Conservation (phyloP, 805 yeast species). For the Brettanomyces naardenensis region DNA sequence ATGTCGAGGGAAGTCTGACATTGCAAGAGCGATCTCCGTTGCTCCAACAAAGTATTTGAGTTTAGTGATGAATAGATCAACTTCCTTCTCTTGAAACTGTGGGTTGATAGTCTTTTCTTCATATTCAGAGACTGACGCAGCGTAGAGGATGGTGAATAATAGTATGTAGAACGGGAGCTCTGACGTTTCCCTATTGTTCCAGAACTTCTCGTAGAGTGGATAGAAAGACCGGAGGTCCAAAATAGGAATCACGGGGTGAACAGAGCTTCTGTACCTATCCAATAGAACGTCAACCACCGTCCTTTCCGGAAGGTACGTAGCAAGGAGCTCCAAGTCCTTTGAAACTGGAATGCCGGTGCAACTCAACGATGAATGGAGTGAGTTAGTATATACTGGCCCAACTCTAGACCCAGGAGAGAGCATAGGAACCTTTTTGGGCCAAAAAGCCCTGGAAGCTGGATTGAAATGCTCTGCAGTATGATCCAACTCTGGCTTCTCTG, state of each 20-base stretch:
- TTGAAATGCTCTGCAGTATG: no score
- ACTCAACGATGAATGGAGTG: constrained; percentile 17
- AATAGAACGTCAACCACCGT: constrained; percentile 39
- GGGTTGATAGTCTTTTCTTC: constrained; percentile 44
- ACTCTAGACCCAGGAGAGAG: constrained; percentile 7
- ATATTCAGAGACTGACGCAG: constrained; percentile 51
- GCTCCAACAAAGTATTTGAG: constrained; percentile 43
- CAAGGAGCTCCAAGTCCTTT: constrained; percentile 24
- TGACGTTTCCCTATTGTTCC: constrained; percentile 29
- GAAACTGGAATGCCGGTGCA: constrained; percentile 5
- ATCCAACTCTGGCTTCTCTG: no score
- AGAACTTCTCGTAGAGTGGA: constrained; percentile 39
- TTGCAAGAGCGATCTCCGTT: constrained; percentile 38
- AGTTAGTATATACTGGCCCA: constrained; percentile 19
- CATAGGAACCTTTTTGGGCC: constrained; percentile 9
- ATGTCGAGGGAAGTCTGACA: constrained; percentile 45
- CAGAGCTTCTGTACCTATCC: constrained; percentile 41
- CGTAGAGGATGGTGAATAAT: constrained; percentile 47
- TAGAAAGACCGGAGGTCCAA: constrained; percentile 38
- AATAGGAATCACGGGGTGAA: constrained; percentile 49
- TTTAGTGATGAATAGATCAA: constrained; percentile 34
- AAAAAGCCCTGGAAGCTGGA: constrained; percentile 1
- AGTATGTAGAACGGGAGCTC: constrained; percentile 40
- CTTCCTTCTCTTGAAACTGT: constrained; percentile 13
- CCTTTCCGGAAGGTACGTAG: constrained; percentile 37